phyloP scores from a whole-genome alignment of 345 rosid genomes.

The Eucalyptus camaldulensis region DNA sequence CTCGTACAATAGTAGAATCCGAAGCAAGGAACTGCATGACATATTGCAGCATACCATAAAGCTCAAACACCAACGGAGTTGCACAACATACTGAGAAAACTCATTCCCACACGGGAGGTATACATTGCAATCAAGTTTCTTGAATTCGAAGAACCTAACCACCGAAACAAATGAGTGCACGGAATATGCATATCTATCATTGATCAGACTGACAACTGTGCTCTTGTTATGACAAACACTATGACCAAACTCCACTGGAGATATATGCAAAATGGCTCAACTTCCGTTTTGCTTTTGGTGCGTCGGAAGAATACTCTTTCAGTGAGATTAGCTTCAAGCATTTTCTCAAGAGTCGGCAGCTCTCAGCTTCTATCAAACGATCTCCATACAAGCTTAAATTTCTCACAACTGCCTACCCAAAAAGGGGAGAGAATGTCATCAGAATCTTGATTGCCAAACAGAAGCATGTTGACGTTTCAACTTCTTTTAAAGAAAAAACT shows the following conservation, averaged over 20 bases:
- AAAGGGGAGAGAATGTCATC: not conserved
- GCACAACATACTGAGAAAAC: not conserved
- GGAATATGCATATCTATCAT: not conserved
- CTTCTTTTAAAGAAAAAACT: not conserved
- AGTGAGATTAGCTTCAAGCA: not conserved
- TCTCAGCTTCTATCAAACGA: not conserved
- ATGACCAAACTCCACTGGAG: not conserved
- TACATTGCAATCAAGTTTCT: not conserved
- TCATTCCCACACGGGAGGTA: not conserved
- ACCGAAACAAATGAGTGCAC: not conserved
- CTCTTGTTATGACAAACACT: not conserved
- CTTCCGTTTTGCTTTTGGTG: not conserved
- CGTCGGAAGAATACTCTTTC: not conserved
- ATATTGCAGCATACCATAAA: not conserved
- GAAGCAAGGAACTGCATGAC: not conserved
- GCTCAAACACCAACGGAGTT: not conserved
- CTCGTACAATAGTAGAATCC: not conserved
- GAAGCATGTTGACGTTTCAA: not conserved
- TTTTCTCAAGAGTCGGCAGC: not conserved
- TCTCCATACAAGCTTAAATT: not conserved
- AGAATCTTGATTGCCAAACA: not conserved
- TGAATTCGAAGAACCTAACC: not conserved
- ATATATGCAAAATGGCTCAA: not conserved
- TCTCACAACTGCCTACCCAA: not conserved
- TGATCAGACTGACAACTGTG: not conserved